Evolutionary conservation across 163 green algal genomes (phyloP), one percentile per base, ranked within the genome.

Genomic region (Coccomyxa subellipsoidea): DNA sequence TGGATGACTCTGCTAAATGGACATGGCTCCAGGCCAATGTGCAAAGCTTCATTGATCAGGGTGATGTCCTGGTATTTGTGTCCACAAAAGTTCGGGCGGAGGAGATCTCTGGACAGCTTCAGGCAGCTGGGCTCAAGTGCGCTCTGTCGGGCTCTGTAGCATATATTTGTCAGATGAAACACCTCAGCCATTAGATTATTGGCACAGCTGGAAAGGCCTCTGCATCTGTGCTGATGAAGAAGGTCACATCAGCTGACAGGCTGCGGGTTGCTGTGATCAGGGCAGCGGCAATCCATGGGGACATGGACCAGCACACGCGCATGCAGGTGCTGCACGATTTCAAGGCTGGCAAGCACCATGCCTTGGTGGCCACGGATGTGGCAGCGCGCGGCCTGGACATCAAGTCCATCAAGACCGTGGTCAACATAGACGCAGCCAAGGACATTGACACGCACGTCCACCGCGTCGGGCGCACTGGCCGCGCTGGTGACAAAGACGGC

Each of bases 331-430:
- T 99, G 78, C 81, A 90, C 34, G 77, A 85, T 0, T 98, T 98
- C 89, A 93, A 93, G 75, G 80, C 83, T 0, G 95, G 93, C 32
- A 76, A 86, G 38, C 83, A 89, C 0, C 94, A 97, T 84, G 90
- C 96, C 31, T 85, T 97, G 82, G 94, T 98, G 75, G 95, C 95
- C 6, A 98, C 95, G 0, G 95, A 98, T 78, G 90, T 98, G 8
- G 96, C 96, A 34, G 94, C 96, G 0, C 89, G 96, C 23, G 96
- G 96, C 2, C 86, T 99, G 79, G 96, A 99, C 92, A 97, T 99
- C 85, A 92, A 92, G 83, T 92, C 81, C 38, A 89, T 94, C 79
- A 84, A 82, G 81, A 90, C 73, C 35, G 87, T 99, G 21, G 84
- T 98, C 39, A 98, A 98, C 88, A 96, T 91, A 75, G 96, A 99